Evolutionary conservation across 2,329 filamentous ascomycete species (phyloP).

Genomic region (Pseudocercospora cruenta): DNA sequence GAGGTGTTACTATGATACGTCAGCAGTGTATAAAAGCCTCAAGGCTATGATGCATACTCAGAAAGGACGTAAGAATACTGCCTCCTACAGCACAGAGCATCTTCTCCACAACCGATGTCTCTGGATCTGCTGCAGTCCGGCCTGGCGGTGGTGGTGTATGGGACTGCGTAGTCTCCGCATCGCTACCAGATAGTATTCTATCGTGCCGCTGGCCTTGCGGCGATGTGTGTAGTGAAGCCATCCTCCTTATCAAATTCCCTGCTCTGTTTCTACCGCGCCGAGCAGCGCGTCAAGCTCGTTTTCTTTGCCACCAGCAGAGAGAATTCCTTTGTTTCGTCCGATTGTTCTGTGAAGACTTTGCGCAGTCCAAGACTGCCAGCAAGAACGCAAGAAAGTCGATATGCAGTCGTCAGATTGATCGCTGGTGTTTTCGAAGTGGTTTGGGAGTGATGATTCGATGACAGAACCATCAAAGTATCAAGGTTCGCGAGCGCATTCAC

Average conservation of each 20-base stretch:
- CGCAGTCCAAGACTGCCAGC: background rate
- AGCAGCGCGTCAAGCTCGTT: constrained; percentile 20
- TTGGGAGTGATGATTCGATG: constrained; percentile 17
- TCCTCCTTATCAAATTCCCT: constrained; percentile 19
- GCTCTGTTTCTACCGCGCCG: constrained; percentile 20
- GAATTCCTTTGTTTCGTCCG: background rate
- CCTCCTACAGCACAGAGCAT: constrained; percentile 94
- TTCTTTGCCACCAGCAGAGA: constrained; percentile 7
- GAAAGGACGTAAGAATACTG: constrained; percentile 83
- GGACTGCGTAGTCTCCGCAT: constrained; percentile 11
- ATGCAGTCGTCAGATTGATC: background rate
- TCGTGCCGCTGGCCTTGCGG: constrained; percentile 44
- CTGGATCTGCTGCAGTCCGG: constrained; percentile 45
- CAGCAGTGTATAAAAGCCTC: background rate
- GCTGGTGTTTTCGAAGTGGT: background rate
- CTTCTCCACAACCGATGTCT: constrained; percentile 83
- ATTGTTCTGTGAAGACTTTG: background rate
- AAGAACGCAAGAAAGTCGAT: background rate
- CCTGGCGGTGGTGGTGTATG: constrained; percentile 17
- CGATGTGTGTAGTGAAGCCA: constrained; percentile 31
- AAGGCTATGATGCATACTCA: constrained; percentile 62
- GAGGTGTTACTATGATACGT: constrained; percentile 75
- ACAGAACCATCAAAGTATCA: constrained; percentile 3
- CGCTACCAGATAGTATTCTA: constrained; percentile 35
- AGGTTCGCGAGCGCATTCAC: constrained; percentile 1